phyloP scores from a whole-genome alignment of 768 basidiomycete genomes.

The Obba rivulosa region DNA sequence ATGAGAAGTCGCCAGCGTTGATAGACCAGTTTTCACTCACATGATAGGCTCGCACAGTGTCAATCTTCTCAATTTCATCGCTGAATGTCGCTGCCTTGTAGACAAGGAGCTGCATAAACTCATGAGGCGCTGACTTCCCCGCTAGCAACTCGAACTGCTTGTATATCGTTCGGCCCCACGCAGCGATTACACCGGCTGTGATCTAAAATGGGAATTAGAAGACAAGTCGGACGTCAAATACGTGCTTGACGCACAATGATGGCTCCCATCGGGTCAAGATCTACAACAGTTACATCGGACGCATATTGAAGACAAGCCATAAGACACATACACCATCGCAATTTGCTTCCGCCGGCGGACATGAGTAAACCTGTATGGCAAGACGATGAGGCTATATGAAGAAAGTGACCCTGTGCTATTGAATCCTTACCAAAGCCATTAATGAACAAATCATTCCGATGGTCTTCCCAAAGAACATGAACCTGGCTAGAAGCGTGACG shows the following conservation, averaged over 20 bases:
- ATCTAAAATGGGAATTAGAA: slow-evolving; percentile 44
- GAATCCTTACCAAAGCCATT: slow-evolving; percentile 60
- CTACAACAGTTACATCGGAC: slow-evolving; percentile 30
- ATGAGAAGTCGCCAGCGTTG: neutral
- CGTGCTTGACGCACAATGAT: slow-evolving; percentile 44
- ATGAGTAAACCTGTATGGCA: slow-evolving; percentile 60
- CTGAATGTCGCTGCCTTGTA: slow-evolving; percentile 92
- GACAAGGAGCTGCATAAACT: slow-evolving; percentile 85
- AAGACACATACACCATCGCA: slow-evolving; percentile 67
- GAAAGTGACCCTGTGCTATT: neutral
- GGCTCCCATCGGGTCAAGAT: slow-evolving; percentile 74
- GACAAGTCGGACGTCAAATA: neutral
- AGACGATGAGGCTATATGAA: neutral
- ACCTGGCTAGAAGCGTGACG: slow-evolving; percentile 87
- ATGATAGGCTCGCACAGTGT: slow-evolving; percentile 92
- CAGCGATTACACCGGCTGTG: slow-evolving; percentile 67
- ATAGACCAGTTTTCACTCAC: slow-evolving; percentile 36
- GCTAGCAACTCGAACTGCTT: slow-evolving; percentile 81
- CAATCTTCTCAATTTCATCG: slow-evolving; percentile 78
- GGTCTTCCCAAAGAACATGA: slow-evolving; percentile 93
- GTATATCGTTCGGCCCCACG: slow-evolving; percentile 76
- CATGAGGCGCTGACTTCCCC: slow-evolving; percentile 87
- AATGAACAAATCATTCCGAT: slow-evolving; percentile 88
- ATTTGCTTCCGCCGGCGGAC: slow-evolving; percentile 77
- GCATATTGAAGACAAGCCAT: neutral